phyloP scores from a whole-genome alignment of 176 grass and related monocot species.

The Oryza meridionalis region DNA sequence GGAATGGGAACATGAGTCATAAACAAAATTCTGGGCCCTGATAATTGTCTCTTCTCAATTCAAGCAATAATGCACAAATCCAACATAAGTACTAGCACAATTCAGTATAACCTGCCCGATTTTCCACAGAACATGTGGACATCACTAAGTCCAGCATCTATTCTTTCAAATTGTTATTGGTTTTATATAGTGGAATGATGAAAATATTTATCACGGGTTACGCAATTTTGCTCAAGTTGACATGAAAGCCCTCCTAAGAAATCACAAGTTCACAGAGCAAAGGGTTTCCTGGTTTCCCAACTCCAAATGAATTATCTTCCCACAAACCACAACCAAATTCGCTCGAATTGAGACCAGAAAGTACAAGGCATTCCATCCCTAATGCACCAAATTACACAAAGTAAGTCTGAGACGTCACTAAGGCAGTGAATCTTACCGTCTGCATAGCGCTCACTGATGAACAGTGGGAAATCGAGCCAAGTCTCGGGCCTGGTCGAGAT shows the following conservation, averaged over 20 bases:
- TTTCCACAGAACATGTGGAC: background rate
- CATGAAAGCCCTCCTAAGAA: background rate
- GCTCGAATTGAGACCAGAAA: background rate
- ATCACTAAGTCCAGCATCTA: background rate
- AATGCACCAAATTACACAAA: background rate
- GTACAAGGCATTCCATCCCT: background rate
- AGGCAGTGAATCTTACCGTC: conserved; percentile 46
- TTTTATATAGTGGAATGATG: background rate
- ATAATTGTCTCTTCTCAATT: background rate
- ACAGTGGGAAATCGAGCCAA: conserved; percentile 73
- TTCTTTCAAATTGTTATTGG: background rate
- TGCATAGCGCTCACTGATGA: conserved; percentile 50
- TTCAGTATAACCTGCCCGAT: background rate
- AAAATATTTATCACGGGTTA: background rate
- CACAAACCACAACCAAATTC: background rate
- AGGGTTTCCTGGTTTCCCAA: background rate
- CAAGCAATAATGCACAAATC: conserved; percentile 19
- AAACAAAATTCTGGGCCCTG: background rate
- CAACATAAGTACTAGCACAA: background rate
- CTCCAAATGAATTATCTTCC: background rate
- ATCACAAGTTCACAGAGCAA: background rate
- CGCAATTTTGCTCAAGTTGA: background rate
- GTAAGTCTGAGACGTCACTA: background rate
- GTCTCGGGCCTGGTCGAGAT: conserved; percentile 66
- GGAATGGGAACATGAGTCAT: background rate